Conservation (phyloP, 2,329 filamentous ascomycete genomes). For the Pyrenophora graminea region DNA sequence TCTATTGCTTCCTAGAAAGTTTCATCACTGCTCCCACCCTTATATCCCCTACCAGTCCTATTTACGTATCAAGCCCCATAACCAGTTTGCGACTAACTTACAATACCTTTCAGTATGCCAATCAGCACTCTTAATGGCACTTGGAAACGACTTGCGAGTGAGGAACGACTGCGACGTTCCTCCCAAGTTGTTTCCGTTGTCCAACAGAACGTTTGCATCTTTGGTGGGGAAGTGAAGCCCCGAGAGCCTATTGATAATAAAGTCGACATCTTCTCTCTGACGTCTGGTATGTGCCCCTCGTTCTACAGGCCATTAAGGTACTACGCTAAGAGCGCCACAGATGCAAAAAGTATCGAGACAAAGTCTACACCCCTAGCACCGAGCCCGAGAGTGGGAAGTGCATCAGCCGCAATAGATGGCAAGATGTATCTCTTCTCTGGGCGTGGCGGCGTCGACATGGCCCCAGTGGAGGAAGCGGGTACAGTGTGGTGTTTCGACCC, state of each 20-base stretch:
- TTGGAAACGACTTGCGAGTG: constrained; percentile 45
- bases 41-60: background rate
- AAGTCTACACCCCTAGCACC: constrained; percentile 55
- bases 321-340: constrained; percentile 39
- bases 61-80: background rate
- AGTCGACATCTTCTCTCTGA: constrained; percentile 67
- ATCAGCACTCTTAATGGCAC: constrained; percentile 36
- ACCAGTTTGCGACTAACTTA: background rate
- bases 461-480: constrained; percentile 73
- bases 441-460: constrained; percentile 69
- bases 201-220: constrained; percentile 66
- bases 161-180: constrained; percentile 65
- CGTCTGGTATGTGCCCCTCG: constrained; percentile 21
- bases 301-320: constrained; percentile 23
- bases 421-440: constrained; percentile 83
- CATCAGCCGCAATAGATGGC: constrained; percentile 68
- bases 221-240: constrained; percentile 73
- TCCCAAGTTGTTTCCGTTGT: constrained; percentile 72
- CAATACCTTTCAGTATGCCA: constrained; percentile 31
- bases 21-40: background rate
- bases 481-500: constrained; percentile 78
- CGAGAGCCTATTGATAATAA: constrained; percentile 72
- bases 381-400: constrained; percentile 71
- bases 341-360: constrained; percentile 47
- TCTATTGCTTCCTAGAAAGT: background rate